These are phyloP conservation scores for Tripidium arundinaceum DNA, from an alignment of 202 grass and related monocot genomes.

Conservation along the genomic window DNA sequence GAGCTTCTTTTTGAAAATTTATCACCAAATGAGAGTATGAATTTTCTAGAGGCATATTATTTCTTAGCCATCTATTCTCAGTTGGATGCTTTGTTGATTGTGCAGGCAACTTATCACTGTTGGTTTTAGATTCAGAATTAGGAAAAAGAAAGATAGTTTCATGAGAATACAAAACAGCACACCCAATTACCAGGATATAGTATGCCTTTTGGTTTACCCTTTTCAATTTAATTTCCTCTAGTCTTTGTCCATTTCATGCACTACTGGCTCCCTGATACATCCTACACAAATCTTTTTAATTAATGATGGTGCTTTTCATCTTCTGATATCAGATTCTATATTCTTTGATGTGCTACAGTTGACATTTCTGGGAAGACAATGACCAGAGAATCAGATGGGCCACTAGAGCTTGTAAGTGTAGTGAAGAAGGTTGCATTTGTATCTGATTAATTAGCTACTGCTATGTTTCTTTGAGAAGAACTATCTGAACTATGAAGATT, in stretches of 20 bases:
- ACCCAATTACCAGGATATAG: not conserved
- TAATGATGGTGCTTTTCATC: constrained; percentile 29
- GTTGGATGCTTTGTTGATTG: not conserved
- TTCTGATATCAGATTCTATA: constrained; percentile 44
- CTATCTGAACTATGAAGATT: constrained; percentile 39
- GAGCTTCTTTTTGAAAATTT: not conserved
- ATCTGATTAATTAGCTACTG: constrained; percentile 42
- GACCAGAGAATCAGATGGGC: constrained; percentile 46
- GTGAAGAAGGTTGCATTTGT: constrained; percentile 47
- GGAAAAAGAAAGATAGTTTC: not conserved
- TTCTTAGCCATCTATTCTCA: not conserved
- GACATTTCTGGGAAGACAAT: constrained; percentile 49
- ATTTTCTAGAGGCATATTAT: not conserved
- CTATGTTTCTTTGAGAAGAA: constrained; percentile 46
- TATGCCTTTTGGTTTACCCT: not conserved
- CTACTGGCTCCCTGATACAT: constrained; percentile 5
- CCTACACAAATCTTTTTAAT: constrained; percentile 24
- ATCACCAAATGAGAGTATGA: not conserved
- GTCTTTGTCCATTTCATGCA: constrained; percentile 5
- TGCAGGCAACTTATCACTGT: not conserved
- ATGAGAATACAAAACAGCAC: not conserved
- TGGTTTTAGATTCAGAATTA: not conserved
- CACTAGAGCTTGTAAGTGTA: constrained; percentile 52
- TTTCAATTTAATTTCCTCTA: constrained; percentile 15
- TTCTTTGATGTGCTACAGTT: constrained; percentile 57